These are phyloP conservation scores for Mucor irregularis DNA, from an alignment of 371 early-diverging fungal species.

Conservation along the genomic window DNA sequence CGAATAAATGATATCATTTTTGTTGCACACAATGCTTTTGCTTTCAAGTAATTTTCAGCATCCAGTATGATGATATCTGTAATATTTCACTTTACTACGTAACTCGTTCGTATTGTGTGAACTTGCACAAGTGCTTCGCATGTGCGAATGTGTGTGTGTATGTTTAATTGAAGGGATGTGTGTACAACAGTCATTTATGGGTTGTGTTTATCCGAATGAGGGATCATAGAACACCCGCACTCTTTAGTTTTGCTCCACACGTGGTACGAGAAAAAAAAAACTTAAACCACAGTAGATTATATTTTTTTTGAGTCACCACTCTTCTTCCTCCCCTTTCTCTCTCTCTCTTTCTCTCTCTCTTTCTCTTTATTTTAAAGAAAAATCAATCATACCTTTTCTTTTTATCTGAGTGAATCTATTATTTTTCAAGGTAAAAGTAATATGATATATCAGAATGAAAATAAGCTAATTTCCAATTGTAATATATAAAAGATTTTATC, in stretches of 20 bases:
- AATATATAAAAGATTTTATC: neutral
- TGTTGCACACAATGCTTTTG: no score
- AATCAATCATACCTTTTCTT: no score
- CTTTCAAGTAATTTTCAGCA: no score
- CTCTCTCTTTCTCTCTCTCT: neutral
- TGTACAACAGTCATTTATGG: neutral
- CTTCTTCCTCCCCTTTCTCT: neutral
- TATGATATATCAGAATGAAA: neutral
- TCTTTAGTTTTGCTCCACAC: conserved; percentile 5
- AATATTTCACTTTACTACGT: no score
- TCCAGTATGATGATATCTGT: no score
- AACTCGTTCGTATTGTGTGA: no score
- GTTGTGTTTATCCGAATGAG: conserved; percentile 16
- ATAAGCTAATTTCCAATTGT: neutral
- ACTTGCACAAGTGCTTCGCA: no score
- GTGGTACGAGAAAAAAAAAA: conserved; percentile 16
- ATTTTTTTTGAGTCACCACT: neutral
- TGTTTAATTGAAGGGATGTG: no score
- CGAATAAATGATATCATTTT: no score
- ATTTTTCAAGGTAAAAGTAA: neutral
- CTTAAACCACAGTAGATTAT: conserved; percentile 8
- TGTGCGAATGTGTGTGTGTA: no score
- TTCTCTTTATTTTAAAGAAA: no score
- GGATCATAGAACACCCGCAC: conserved; percentile 10
- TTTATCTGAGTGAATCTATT: neutral